Conservation (phyloP, 225 moss, liverwort and hornwort species). For the Neckera pumila region DNA sequence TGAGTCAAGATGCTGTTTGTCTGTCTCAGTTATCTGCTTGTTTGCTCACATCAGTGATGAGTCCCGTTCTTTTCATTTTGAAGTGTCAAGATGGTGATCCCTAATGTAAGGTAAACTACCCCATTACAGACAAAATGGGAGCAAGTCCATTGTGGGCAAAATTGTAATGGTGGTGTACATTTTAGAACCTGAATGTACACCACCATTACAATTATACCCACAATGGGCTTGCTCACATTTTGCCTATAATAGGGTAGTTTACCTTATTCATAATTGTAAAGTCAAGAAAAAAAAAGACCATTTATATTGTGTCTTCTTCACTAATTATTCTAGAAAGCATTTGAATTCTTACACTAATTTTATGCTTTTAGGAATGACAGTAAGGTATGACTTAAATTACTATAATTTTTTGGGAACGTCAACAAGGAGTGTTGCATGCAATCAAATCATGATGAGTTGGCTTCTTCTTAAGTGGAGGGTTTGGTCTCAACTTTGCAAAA, state of each 20-base stretch:
- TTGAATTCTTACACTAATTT: too few relatives aligned
- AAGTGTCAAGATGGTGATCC: neutral
- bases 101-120: too few relatives aligned
- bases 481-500: too few relatives aligned
- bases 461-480: neutral
- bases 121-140: too few relatives aligned
- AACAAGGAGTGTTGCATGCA: neutral
- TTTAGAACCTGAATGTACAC: too few relatives aligned
- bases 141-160: too few relatives aligned
- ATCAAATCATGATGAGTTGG: neutral
- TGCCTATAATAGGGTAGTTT: too few relatives aligned
- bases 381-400: too few relatives aligned
- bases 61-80: neutral
- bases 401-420: neutral
- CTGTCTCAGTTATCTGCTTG: neutral
- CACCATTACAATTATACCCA: too few relatives aligned
- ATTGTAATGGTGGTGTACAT: too few relatives aligned
- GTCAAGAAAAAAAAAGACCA: neutral
- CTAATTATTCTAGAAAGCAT: neutral
- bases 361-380: too few relatives aligned
- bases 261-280: neutral
- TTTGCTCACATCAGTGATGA: neutral
- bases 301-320: neutral
- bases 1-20: slow-evolving; percentile 12
- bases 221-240: too few relatives aligned